These are phyloP conservation scores for Myochromella boudieri DNA, from an alignment of 768 basidiomycete species.

Conservation along the genomic window DNA sequence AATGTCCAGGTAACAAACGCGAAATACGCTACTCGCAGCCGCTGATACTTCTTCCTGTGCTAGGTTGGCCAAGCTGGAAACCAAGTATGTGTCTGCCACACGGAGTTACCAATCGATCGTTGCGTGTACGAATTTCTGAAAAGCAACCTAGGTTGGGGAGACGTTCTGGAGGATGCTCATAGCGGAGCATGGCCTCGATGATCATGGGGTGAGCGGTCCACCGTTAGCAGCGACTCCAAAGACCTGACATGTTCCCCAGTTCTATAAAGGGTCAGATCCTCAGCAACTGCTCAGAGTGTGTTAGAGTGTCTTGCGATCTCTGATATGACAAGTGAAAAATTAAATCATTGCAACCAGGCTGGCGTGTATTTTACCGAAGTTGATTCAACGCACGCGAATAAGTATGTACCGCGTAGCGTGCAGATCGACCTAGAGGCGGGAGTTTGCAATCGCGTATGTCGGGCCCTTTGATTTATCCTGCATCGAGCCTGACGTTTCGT, in stretches of 20 bases:
- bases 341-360: constrained; percentile 40
- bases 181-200: constrained; percentile 80
- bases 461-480: not conserved
- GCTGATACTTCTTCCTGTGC: not conserved
- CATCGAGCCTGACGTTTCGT: constrained; percentile 1
- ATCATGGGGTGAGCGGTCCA: constrained; percentile 53
- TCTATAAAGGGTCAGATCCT: constrained; percentile 72
- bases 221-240: not conserved
- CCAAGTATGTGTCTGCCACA: constrained; percentile 31
- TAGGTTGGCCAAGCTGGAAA: constrained; percentile 75
- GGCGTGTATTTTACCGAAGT: constrained; percentile 84
- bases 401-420: constrained; percentile 88
- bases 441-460: constrained; percentile 73
- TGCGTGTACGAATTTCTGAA: constrained; percentile 44
- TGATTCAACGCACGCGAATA: constrained; percentile 46
- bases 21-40: constrained; percentile 8
- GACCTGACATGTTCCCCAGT: constrained; percentile 31
- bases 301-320: not conserved
- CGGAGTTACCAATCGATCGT: constrained; percentile 48
- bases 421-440: constrained; percentile 90
- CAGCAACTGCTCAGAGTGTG: constrained; percentile 72
- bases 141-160: constrained; percentile 60
- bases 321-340: constrained; percentile 1
- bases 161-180: constrained; percentile 90
- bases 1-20: constrained; percentile 64